phyloP scores from a whole-genome alignment of 164 flowering plant genomes.

The Vitis labrusca region DNA sequence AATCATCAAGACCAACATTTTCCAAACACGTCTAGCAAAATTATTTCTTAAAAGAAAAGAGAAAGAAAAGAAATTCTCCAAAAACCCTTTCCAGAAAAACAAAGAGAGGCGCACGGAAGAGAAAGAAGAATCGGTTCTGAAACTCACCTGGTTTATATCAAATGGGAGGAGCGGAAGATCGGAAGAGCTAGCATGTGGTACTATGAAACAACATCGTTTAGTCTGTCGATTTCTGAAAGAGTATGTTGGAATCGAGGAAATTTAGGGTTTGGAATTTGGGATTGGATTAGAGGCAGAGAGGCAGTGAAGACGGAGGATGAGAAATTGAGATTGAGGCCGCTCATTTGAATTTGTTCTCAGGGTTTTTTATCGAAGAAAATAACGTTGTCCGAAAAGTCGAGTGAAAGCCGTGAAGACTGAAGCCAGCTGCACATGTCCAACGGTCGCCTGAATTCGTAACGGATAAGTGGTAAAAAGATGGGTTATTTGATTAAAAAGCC shows the following conservation, averaged over 20 bases:
- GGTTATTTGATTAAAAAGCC: too few relatives aligned
- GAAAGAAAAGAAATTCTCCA: neutral
- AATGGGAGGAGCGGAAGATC: constrained; percentile 13
- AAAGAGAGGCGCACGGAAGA: too few relatives aligned
- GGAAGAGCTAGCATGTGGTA: neutral
- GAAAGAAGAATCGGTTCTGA: neutral
- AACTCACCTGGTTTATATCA: constrained; percentile 5
- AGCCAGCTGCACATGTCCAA: too few relatives aligned
- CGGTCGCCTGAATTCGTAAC: too few relatives aligned
- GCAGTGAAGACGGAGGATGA: neutral
- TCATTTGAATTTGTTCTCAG: too few relatives aligned
- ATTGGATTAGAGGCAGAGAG: neutral
- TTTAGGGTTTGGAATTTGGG: neutral
- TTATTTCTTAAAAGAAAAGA: neutral
- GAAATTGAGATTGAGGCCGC: too few relatives aligned
- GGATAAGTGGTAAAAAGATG: too few relatives aligned
- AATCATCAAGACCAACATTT: neutral
- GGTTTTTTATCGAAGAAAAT: too few relatives aligned
- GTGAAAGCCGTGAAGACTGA: too few relatives aligned
- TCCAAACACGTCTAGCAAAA: neutral
- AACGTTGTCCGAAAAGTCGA: too few relatives aligned
- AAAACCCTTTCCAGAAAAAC: neutral
- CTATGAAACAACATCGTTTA: neutral
- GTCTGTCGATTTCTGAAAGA: neutral
- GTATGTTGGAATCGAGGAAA: neutral